Conservation (phyloP, 2,329 filamentous ascomycete species). For the Dendrostoma leiphaemia region DNA sequence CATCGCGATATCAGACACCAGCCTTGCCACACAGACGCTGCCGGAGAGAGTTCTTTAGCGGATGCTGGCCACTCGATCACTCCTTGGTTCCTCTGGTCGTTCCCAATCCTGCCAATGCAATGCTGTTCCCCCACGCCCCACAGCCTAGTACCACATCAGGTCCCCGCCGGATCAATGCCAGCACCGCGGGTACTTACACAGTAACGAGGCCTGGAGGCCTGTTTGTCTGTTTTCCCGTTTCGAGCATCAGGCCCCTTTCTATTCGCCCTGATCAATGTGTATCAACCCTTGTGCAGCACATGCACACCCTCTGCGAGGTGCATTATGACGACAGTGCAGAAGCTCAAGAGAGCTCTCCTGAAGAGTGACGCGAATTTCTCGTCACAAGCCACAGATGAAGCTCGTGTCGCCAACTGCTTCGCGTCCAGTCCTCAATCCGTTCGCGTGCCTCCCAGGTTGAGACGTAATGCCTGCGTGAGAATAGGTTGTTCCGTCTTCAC, state of each 20-base stretch:
- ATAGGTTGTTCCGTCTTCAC: not conserved
- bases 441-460: not conserved
- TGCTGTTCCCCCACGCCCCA: constrained; percentile 2
- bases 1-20: too few species aligned
- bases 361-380: constrained; percentile 15
- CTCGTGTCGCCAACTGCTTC: constrained; percentile 2
- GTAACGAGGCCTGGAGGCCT: constrained; percentile 7
- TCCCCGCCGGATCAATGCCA: constrained; percentile 6
- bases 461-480: too few species aligned
- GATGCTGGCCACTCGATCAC: too few species aligned
- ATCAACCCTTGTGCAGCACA: constrained; percentile 6
- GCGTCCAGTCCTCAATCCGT: not conserved
- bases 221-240: not conserved
- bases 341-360: not conserved
- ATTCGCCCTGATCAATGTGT: constrained; percentile 2
- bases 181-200: too few species aligned
- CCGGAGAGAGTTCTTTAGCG: not conserved
- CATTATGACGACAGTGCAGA: constrained; percentile 17
- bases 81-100: too few species aligned
- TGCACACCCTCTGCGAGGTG: constrained; percentile 4
- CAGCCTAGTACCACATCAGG: not conserved
- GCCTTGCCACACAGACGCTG: not conserved
- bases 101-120: too few species aligned
- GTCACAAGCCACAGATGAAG: not conserved
- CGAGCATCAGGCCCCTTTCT: not conserved